Evolutionary conservation across 108 stramenopile species (phyloP), one percentile per base, ranked within the genome.

Genomic region (Nitzschia putrida): DNA sequence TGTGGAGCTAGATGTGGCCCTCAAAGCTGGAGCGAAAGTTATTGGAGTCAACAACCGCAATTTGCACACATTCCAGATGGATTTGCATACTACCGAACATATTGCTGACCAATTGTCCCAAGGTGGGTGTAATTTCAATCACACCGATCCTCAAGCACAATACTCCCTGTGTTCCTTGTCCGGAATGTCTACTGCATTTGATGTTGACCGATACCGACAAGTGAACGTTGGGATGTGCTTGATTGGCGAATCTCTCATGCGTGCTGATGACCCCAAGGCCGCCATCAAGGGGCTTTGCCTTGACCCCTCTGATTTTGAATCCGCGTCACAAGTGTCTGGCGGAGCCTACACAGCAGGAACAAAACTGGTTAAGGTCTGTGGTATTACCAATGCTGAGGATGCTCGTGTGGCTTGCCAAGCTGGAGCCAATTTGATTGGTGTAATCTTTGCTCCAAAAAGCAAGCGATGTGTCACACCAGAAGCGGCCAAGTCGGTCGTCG

Each of bases 1-100:
- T 39, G 64, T 67, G 13, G 98, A 99, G 79, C 73, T 97, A 63
- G 85, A 90, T 50, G 92, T 97, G 4, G 98, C 98, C 0, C 61
- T 98, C 14, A 53, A 80, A 10, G 89, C 90, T 0, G 97, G 96
- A 16, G 97, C 97, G 3, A 82, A 73, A 53, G 97, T 97, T 8
- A 92, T 99, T 78, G 98, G 98, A 7, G 97, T 99, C 4, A 99
- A 99, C 75, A 98, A 98, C 83, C 92, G 98, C 57, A 97, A 99
- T 78, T 76, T 99, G 14, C 97, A 98, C 78, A 97, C 96, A 20
- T 97, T 99, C 64, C 87, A 97, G 66, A 84, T 99, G 77, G 98
- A 99, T 78, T 73, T 98, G 69, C 78, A 61, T 20, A 92, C 91
- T 10, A 97, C 97, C 0, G 87, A 94, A 47, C 84, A 88, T 60